phyloP scores from a whole-genome alignment of 1,284 basidiomycete species.

The Schizophyllum amplum region DNA sequence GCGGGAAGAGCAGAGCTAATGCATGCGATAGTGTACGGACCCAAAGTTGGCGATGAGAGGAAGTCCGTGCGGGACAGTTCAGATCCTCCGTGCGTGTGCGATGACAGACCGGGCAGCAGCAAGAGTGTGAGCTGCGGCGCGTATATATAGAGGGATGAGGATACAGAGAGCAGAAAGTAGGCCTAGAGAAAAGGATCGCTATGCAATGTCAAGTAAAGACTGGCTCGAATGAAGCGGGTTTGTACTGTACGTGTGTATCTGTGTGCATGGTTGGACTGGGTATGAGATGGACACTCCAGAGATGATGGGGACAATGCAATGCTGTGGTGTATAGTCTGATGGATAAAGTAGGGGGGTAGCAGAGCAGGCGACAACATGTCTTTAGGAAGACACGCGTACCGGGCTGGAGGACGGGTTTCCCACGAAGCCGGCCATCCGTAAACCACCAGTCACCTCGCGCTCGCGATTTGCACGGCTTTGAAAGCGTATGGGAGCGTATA shows the following conservation, averaged over 20 bases:
- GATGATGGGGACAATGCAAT: not conserved
- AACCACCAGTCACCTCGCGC: not conserved
- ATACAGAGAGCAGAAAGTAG: too few species aligned
- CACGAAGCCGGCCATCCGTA: too few species aligned
- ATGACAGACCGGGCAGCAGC: not conserved
- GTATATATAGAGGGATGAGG: too few species aligned
- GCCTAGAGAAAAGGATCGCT: too few species aligned
- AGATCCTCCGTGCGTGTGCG: not conserved
- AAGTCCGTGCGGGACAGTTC: too few species aligned
- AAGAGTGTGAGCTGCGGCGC: too few species aligned
- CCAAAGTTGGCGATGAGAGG: too few species aligned
- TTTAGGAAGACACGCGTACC: not conserved
- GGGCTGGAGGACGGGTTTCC: not conserved
- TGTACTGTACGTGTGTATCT: not conserved
- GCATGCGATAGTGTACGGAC: not conserved
- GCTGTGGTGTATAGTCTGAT: not conserved
- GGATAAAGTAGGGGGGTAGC: not conserved
- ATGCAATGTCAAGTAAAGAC: too few species aligned
- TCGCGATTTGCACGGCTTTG: not conserved
- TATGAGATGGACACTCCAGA: not conserved
- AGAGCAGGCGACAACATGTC: not conserved
- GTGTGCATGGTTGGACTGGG: too few species aligned
- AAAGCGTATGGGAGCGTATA: not conserved
- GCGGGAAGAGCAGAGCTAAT: too few species aligned
- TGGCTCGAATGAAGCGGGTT: too few species aligned